These are phyloP conservation scores for Suhomyces sp. DNA, from an alignment of 805 yeast species.

Conservation along the genomic window DNA sequence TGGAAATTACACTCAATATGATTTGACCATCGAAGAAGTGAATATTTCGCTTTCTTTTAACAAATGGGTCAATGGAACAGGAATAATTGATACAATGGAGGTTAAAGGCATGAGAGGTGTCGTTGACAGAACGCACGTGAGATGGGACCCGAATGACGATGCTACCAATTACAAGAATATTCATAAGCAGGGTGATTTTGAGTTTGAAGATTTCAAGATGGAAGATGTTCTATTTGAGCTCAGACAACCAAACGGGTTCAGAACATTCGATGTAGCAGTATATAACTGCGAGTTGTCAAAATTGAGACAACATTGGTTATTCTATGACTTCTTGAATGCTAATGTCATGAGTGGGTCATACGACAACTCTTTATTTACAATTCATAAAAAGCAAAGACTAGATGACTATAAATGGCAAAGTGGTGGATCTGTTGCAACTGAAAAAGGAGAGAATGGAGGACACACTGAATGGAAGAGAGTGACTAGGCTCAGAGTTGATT, in stretches of 20 bases:
- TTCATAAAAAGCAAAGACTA: conserved; percentile 71
- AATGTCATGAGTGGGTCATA: conserved; percentile 85
- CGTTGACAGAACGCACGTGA: conserved; percentile 84
- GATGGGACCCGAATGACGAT: conserved; percentile 78
- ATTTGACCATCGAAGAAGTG: conserved; percentile 82
- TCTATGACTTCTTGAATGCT: conserved; percentile 83
- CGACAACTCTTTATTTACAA: conserved; percentile 89
- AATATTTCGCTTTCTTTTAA: conserved; percentile 75
- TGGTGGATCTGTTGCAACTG: conserved; percentile 12
- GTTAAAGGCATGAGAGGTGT: conserved; percentile 88
- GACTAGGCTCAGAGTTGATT: conserved; percentile 80
- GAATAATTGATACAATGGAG: conserved; percentile 74
- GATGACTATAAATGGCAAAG: conserved; percentile 38
- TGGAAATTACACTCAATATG: conserved; percentile 96
- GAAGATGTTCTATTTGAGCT: conserved; percentile 83
- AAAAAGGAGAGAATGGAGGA: conserved; percentile 13
- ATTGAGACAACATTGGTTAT: conserved; percentile 89
- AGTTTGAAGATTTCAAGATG: conserved; percentile 76
- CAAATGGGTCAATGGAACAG: conserved; percentile 88
- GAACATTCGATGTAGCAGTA: conserved; percentile 85
- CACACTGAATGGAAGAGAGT: conserved; percentile 53
- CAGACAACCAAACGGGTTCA: conserved; percentile 74
- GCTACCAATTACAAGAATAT: conserved; percentile 77
- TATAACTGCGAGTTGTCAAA: conserved; percentile 79
- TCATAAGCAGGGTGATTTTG: conserved; percentile 87